phyloP scores from a whole-genome alignment of 768 basidiomycete species.

The Coprinopsis marcescibilis region DNA sequence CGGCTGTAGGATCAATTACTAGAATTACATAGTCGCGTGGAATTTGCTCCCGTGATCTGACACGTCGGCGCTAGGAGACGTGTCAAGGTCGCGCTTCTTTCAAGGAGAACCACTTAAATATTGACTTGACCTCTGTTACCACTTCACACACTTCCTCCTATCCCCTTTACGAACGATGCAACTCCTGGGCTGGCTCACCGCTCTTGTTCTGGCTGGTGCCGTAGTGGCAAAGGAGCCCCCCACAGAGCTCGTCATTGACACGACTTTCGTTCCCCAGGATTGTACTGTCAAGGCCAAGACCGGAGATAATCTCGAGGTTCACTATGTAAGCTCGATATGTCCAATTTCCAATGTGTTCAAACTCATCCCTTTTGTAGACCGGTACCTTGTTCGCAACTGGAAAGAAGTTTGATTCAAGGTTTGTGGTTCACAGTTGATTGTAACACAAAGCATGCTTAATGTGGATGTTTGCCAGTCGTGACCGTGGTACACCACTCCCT shows the following conservation, averaged over 20 bases:
- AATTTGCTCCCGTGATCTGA: slow-evolving; percentile 9
- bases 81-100: neutral
- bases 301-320: slow-evolving; percentile 65
- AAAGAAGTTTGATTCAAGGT: slow-evolving; percentile 89
- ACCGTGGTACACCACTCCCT: slow-evolving; percentile 70
- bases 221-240: slow-evolving; percentile 41
- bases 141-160: neutral
- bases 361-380: slow-evolving; percentile 43
- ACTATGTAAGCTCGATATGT: slow-evolving; percentile 52
- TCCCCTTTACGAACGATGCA: slow-evolving; percentile 35
- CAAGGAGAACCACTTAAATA: too few relatives aligned
- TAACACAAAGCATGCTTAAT: neutral
- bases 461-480: slow-evolving; percentile 30
- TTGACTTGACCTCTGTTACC: neutral
- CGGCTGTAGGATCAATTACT: neutral
- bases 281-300: slow-evolving; percentile 50
- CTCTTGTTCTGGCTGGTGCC: slow-evolving; percentile 41
- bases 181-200: slow-evolving; percentile 41
- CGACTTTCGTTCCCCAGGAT: slow-evolving; percentile 50
- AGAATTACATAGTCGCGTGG: too few relatives aligned
- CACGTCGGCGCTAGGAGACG: slow-evolving; percentile 4
- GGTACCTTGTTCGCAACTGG: slow-evolving; percentile 75
- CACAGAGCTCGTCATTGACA: slow-evolving; percentile 55
- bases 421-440: slow-evolving; percentile 13
- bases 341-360: neutral